Base-by-base conservation (phyloP, 495 filamentous ascomycete genomes). In the Pyronema omphalodes region DNA sequence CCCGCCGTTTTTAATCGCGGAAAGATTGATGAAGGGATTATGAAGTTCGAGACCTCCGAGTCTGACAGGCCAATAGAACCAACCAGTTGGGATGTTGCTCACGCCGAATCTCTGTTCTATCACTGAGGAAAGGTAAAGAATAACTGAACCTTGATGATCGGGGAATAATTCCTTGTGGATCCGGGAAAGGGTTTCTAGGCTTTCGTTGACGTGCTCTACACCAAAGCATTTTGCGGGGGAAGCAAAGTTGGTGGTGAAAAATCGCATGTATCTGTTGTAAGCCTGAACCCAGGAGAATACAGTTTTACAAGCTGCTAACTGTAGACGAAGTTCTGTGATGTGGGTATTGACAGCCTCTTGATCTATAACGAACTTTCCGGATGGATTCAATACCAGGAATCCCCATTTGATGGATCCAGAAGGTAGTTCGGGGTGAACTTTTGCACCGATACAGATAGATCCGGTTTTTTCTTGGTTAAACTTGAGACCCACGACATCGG, bases 241-340 rank as follows among this genome's bases (percentile, higher is more conserved):
- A 17, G 39, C 79, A 52, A 84, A 84, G 55, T 82, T 82, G 57
- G 73, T 74, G 48, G 69, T 71, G 62, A 84, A 83, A 62, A 82
- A 83, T 3, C 69, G 71, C n/a, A 74, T 76, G 58, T 79, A 82
- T 45, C 69, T 74, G 58, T 83, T 83, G 73, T 78, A 83, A 1
- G 74, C 76, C 51, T 82, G 72, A 14, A 81, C 71, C 73, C 77
- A 83, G 15, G 72, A 65, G 56, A 85, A 80, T 11, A 82, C 61
- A 51, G 71, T 77, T 51, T 71, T 70, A 33, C 70, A 70, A 48
- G 73, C 72, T 9, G 69, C 60, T 34, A 84, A 77, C 61, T 84
- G 79, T 3, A 64, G 71, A 50, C 71, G 69, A 12, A 83, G 72
- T 54, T 81, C 77, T 3, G 69, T 59, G 51, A 82, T 80, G 58